These are phyloP conservation scores for Begonia fuchsioides DNA, from an alignment of 306 rosid species.

Conservation along the genomic window DNA sequence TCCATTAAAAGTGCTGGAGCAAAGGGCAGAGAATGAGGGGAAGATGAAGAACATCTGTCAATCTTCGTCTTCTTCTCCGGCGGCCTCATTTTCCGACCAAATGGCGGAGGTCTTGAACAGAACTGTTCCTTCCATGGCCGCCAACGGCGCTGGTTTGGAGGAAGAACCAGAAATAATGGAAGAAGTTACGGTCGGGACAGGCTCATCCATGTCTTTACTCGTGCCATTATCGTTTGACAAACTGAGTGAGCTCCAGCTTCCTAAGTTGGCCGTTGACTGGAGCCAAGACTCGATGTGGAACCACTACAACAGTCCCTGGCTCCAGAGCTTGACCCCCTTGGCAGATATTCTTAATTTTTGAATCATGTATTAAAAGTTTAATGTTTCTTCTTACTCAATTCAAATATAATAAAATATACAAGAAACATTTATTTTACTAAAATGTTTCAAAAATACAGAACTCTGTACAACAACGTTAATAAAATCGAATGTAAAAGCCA, in stretches of 20 bases:
- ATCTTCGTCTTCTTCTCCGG: conserved; percentile 38
- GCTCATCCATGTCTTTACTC: conserved; percentile 13
- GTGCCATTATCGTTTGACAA: conserved; percentile 25
- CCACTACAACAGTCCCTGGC: conserved; percentile 72
- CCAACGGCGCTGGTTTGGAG: conserved; percentile 15
- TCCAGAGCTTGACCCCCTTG: conserved; percentile 45
- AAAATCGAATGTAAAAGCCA: no score
- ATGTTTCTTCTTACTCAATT: no score
- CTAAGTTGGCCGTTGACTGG: conserved; percentile 46
- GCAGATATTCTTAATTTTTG: conserved; percentile 46
- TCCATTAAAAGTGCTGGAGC: conserved; percentile 82
- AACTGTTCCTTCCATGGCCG: conserved; percentile 5
- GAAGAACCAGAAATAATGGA: conserved; percentile 17
- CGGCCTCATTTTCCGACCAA: conserved; percentile 24
- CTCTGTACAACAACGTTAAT: no score
- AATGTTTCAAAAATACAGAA: no score
- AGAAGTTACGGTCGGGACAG: background rate
- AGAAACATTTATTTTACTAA: no score
- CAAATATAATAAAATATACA: no score
- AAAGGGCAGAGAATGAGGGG: conserved; percentile 72
- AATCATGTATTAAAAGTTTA: no score
- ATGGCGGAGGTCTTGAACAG: conserved; percentile 19
- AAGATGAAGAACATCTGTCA: conserved; percentile 34
- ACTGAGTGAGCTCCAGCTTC: conserved; percentile 53
- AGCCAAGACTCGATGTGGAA: conserved; percentile 62